Evolutionary conservation across 2,329 filamentous ascomycete species (phyloP), one percentile per base, ranked within the genome.

Genomic region (Verticillium zaregamsianum): DNA sequence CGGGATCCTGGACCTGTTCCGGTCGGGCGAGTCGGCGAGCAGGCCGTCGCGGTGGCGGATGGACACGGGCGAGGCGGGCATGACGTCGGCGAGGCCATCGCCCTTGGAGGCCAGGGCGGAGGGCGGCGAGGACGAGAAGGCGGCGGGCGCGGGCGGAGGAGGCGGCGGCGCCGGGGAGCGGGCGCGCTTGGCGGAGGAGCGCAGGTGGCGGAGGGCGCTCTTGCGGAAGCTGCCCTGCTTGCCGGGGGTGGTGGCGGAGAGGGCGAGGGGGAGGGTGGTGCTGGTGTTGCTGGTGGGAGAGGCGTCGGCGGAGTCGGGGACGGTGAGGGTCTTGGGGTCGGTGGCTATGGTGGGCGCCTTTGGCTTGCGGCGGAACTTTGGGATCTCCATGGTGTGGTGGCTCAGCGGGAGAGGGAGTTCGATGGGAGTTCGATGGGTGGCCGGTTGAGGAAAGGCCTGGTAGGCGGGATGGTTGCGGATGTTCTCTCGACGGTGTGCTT

Each of bases 141-240:
- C 28, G 28, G 57, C 66, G 54, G 66, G 63, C 28, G 71, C 68
- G 40, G 64, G 60, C 62, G 73, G 66, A 33, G 71, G 70, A 4
- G 28, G 28, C 5, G 28, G 28, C 45, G 77, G 75, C 32, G 64
- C 61, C 9, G 75, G 75, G 20, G 81, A 82, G 59, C 77, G 76
- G 62, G 79, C 78, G 68, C 81, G 79, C 72, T 83, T 83, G 60
- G 77, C 73, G 28, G 79, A 75, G 60, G 75, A 72, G 60, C 78
- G 76, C 59, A 82, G 73, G 59, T 79, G 76, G 49, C 78, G 77
- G 58, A 83, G 81, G 49, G 80, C 71, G 20, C 76, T 73, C 52
- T 73, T 74, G 61, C 74, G 74, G 40, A 64, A 62, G 31, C 69
- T 64, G 31, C 68, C 61, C 61, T 69, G 73, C 12, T 67, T 67